Conservation (phyloP, 2,329 filamentous ascomycete genomes). For the Cladophialophora psammophila region DNA sequence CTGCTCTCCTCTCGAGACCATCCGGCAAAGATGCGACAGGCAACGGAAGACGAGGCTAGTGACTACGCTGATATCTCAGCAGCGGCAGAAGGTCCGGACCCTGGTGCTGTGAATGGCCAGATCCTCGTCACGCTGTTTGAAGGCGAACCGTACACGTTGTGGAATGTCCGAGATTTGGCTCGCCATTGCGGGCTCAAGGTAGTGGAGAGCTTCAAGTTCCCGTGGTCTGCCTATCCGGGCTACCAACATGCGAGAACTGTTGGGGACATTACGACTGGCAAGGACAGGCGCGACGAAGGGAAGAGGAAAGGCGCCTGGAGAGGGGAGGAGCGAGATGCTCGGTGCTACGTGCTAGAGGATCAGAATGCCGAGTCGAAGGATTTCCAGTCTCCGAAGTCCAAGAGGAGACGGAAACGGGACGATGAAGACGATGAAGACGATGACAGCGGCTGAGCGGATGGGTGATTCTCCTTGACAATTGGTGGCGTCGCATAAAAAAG, state of each 20-base stretch:
- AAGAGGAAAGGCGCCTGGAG: slow-evolving; percentile 53
- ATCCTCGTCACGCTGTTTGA: slow-evolving; percentile 91
- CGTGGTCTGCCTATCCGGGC: slow-evolving; percentile 55
- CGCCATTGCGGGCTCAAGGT: slow-evolving; percentile 66
- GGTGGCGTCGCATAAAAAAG: neutral
- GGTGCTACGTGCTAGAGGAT: slow-evolving; percentile 56
- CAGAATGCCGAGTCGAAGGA: slow-evolving; percentile 46
- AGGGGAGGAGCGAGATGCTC: slow-evolving; percentile 56
- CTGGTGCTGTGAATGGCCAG: slow-evolving; percentile 49
- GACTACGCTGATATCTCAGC: slow-evolving; percentile 39
- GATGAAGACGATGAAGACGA: slow-evolving; percentile 46
- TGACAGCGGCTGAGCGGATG: slow-evolving; percentile 41
- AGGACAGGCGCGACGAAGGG: slow-evolving; percentile 39
- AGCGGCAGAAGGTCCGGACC: slow-evolving; percentile 29
- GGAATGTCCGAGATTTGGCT: slow-evolving; percentile 90
- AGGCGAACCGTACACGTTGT: slow-evolving; percentile 90
- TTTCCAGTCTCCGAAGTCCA: slow-evolving; percentile 33
- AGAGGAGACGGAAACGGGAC: slow-evolving; percentile 47
- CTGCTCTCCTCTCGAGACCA: slow-evolving; percentile 41
- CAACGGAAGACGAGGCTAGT: slow-evolving; percentile 37
- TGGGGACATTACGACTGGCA: slow-evolving; percentile 53
- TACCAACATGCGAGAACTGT: slow-evolving; percentile 57
- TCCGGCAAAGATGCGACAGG: slow-evolving; percentile 22
- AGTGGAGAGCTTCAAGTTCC: slow-evolving; percentile 57
- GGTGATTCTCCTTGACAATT: neutral